These are phyloP conservation scores for Ophiostoma sp. DNA, from an alignment of 2,329 filamentous ascomycete species.

Conservation along the genomic window DNA sequence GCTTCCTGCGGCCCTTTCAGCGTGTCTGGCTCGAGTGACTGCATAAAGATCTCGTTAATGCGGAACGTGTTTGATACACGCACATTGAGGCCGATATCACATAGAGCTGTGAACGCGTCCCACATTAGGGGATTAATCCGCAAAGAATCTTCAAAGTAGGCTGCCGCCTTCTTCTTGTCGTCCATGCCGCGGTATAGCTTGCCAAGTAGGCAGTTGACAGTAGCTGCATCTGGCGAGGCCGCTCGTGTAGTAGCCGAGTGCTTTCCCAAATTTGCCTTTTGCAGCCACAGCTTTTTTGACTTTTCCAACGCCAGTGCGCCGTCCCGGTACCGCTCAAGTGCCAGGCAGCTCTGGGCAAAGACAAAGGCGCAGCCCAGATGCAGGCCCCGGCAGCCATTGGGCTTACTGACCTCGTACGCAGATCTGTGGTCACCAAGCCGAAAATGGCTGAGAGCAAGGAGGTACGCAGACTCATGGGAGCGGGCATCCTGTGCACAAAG, in stretches of 20 bases:
- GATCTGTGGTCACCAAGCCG: conserved; percentile 77
- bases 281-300: conserved; percentile 67
- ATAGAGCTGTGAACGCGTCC: conserved; percentile 88
- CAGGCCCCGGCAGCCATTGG: conserved; percentile 61
- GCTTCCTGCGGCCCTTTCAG: conserved; percentile 32
- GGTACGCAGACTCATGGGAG: conserved; percentile 72
- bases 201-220: conserved; percentile 75
- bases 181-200: conserved; percentile 83
- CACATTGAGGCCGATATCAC: conserved; percentile 78
- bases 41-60: conserved; percentile 52
- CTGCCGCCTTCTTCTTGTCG: conserved; percentile 73
- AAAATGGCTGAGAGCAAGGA: conserved; percentile 79
- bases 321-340: conserved; percentile 71
- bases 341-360: conserved; percentile 82
- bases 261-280: conserved; percentile 72
- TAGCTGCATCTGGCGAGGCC: conserved; percentile 74
- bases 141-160: conserved; percentile 81
- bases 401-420: conserved; percentile 76
- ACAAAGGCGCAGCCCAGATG: conserved; percentile 87
- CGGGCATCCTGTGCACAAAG: conserved; percentile 78
- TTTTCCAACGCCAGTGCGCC: conserved; percentile 82
- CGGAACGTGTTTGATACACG: conserved; percentile 84
- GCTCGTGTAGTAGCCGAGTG: conserved; percentile 72
- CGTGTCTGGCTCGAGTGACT: conserved; percentile 42
- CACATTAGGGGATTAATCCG: conserved; percentile 95